Evolutionary conservation across 1,284 basidiomycete genomes (phyloP), one percentile per base, ranked within the genome.

Genomic region (Volvariella volvacea): DNA sequence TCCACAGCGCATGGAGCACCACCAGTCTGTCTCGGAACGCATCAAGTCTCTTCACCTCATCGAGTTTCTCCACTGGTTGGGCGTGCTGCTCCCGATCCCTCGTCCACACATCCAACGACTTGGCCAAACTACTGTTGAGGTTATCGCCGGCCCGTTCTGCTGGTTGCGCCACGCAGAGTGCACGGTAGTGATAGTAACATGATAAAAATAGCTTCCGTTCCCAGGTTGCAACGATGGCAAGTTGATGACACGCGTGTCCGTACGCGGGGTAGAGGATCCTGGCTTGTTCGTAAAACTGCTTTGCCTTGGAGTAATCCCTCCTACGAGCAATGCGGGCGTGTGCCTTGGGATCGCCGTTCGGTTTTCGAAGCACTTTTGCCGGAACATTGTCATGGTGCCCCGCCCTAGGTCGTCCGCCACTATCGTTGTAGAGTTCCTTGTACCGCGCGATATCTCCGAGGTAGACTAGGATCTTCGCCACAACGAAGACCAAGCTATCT

Each of bases 391-490:
- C 80, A 48, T 86, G 81, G 36, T 80, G 76, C 22, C 80, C 81
- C 1, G 78, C 78, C 51, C 71, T 75, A 12, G 82, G 74, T 43
- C 81, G 68, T 9, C 82, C 80, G 21, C 77, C 76, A 34, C 71
- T 64, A 50, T 90, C 88, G 55, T 82, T 85, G 57, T 94, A 94
- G 49, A 90, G 80, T 58, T 98, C 94, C 48, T 88, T 78, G 64
- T 99, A 99, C 25, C 95, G 76, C 50, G 91, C 89, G 38, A 99
- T 81, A 60, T 99, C 95, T 14, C 95, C 95, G 16, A 96, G 76
- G 62, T 86, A 97, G 22, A 97, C 85, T 41, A 98, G 70, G 2
- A 86, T 83, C 65, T 94, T 96, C 67, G 87, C 88, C 34, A 95
- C 25, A 28, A 28, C 12, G 25, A 28, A 28, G 12, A 28, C 12